Evolutionary conservation across 192 early-diverging fungal species (phyloP), one percentile per base, ranked within the genome.

Genomic region (Diversispora eburnea): DNA sequence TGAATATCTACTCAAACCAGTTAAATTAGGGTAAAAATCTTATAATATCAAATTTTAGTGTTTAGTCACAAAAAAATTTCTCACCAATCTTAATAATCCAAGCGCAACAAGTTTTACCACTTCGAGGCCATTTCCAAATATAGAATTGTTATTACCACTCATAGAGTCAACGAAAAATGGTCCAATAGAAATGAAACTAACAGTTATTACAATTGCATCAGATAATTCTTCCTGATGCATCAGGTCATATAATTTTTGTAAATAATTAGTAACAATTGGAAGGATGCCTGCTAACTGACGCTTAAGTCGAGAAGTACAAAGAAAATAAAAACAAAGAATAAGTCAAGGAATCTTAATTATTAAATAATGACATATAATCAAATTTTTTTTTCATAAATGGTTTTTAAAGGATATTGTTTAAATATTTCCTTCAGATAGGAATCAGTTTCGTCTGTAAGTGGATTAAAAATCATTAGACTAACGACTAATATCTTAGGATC

Each of bases 161-260:
- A 66, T 10, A 8, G 77, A 58, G 54, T 86, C 81, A 8, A 85
- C 77, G 57, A 87, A 87, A 75, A 85, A 87, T 17, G 84, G 77
- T 1, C 78, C 79, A 43, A 87, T 76, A 39, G 73, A 76, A 25
- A 80, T 81, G 56, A 83, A 87, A 13, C 78, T 75, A 22, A 85
- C 43, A n/a, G 80, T 83, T 25, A 87, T 78, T 5, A 87, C 56
- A 22, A 82, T 73, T 20, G 70, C 60, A 20, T 87, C 86, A 4
- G 84, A 83, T 17, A 84, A 15, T 5, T 85, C 86, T 73, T 73
- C 72, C 55, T 73, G 60, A 42, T 73, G 72, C 60, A 73, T 73
- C 10, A 73, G 43, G 42, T 73, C 61, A 17, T 73, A 73, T 20
- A 73, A 55, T 41, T 57, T 62, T 43, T 47, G 61, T 10, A 73